These are phyloP conservation scores for Symbiodinium pilosum DNA, from an alignment of 73 alveolate species.

Conservation along the genomic window DNA sequence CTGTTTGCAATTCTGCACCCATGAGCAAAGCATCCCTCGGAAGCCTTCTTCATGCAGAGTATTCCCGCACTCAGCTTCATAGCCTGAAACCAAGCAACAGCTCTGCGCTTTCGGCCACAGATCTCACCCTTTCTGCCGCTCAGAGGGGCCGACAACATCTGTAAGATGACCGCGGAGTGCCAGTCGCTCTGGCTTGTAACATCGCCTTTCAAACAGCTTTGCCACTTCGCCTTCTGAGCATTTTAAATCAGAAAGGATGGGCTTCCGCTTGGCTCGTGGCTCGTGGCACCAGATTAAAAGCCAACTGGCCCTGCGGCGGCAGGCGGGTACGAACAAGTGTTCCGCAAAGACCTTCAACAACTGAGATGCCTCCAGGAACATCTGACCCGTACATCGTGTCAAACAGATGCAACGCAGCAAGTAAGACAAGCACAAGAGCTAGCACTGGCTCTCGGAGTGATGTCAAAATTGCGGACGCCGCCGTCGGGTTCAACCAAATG, in stretches of 20 bases:
- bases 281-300: neutral
- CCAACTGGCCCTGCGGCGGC: slow-evolving; percentile 3
- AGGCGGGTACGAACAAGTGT: too few relatives aligned
- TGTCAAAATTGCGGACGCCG: too few relatives aligned
- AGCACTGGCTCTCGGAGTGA: too few relatives aligned
- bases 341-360: too few relatives aligned
- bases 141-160: slow-evolving; percentile 3
- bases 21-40: neutral
- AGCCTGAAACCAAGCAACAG: neutral
- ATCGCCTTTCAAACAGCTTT: slow-evolving; percentile 75
- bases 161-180: slow-evolving; percentile 70
- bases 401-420: too few relatives aligned
- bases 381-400: too few relatives aligned
- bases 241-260: too few relatives aligned
- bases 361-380: too few relatives aligned
- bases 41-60: slow-evolving; percentile 87
- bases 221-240: too few relatives aligned
- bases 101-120: neutral
- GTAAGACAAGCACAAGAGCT: too few relatives aligned
- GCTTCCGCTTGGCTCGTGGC: neutral
- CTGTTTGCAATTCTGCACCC: neutral
- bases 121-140: too few relatives aligned
- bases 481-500: too few relatives aligned
- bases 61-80: slow-evolving; percentile 75
- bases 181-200: slow-evolving; percentile 80